Evolutionary conservation across 129 eudicot species (phyloP), one percentile per base, ranked within the genome.

Genomic region (Escallonia rubra): DNA sequence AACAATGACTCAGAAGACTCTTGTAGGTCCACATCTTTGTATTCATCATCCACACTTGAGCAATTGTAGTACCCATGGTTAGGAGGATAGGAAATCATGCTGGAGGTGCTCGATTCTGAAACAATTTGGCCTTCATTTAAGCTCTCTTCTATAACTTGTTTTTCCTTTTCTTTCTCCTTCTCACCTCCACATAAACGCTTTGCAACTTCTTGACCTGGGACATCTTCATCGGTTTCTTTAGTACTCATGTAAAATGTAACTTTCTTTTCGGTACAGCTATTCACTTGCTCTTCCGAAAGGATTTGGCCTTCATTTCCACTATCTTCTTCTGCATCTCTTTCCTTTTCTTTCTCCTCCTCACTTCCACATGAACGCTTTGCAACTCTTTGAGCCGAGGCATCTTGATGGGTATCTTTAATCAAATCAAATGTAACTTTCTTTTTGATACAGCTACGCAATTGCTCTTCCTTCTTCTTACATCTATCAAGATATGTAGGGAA

Each of bases 1-100:
- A 87, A 87, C 62, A 84, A 75, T 8, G 95, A 87, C 38, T 78
- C 89, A 9, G 84, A 86, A 43, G 90, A 79, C 71, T 83, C 88
- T 58, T 76, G 75, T 63, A 66, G 75, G 54, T 57, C 12, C 2
- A 70, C 23, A 11, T 43, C 54, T 58, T 52, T 43, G 7, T 67
- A 72, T 5, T 60, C 73, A 34, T 62, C 78, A 45, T 76, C 78
- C 68, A 64, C 64, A 38, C 16, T 60, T 51, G 58, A 10, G 53
- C 54, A 62, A 13, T 74, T 64, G 23, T 66, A 61, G 66, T 74
- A 77, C 47, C 84, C 74, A 64, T 77, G 74, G 76, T 74, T 84
- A 0, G 66, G 84, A 43, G 84, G 85, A 71, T 77, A 80, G 39
- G 94, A 72, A 61, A 83, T 71, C 61, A 78, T 71, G 68, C 85